These are phyloP conservation scores for Penicillium alfredii DNA, from an alignment of 495 filamentous ascomycete genomes.

Conservation along the genomic window DNA sequence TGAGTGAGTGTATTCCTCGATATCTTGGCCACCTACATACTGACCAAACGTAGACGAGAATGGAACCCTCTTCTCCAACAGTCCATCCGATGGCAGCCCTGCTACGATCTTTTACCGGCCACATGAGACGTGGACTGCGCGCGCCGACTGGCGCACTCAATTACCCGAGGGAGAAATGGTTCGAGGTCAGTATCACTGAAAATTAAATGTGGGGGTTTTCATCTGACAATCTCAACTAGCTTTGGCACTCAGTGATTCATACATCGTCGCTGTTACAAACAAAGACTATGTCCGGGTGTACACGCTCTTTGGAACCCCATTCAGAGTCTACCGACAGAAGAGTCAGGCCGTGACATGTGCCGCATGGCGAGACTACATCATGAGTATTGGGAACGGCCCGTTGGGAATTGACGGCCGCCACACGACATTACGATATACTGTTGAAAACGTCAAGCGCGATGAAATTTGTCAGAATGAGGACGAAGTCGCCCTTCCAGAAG, in stretches of 20 bases:
- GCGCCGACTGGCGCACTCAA: slow-evolving; percentile 83
- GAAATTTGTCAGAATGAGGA: slow-evolving; percentile 91
- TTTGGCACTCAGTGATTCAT: slow-evolving; percentile 88
- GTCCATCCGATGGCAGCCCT: slow-evolving; percentile 57
- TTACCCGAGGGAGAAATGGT: slow-evolving; percentile 77
- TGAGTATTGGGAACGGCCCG: slow-evolving; percentile 89
- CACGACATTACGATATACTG: slow-evolving; percentile 67
- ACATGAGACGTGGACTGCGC: slow-evolving; percentile 90
- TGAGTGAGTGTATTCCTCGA: slow-evolving; percentile 41
- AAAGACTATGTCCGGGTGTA: slow-evolving; percentile 85
- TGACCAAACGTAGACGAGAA: slow-evolving; percentile 56
- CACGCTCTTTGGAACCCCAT: slow-evolving; percentile 86
- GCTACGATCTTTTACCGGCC: slow-evolving; percentile 94
- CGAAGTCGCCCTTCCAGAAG: slow-evolving; percentile 73
- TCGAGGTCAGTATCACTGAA: slow-evolving; percentile 45
- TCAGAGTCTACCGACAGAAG: slow-evolving; percentile 85
- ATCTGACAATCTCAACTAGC: slow-evolving; percentile 38
- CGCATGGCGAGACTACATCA: slow-evolving; percentile 87
- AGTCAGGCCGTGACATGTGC: slow-evolving; percentile 88
- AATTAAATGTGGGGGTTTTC: too few relatives aligned
- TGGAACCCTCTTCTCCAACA: slow-evolving; percentile 81
- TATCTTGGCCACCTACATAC: slow-evolving; percentile 8
- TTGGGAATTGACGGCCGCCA: slow-evolving; percentile 70
- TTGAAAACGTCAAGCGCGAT: slow-evolving; percentile 90
- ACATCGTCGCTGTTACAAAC: slow-evolving; percentile 78